Evolutionary conservation across 2,329 filamentous ascomycete genomes (phyloP).

Genomic region (Pyrenochaeta sp.): DNA sequence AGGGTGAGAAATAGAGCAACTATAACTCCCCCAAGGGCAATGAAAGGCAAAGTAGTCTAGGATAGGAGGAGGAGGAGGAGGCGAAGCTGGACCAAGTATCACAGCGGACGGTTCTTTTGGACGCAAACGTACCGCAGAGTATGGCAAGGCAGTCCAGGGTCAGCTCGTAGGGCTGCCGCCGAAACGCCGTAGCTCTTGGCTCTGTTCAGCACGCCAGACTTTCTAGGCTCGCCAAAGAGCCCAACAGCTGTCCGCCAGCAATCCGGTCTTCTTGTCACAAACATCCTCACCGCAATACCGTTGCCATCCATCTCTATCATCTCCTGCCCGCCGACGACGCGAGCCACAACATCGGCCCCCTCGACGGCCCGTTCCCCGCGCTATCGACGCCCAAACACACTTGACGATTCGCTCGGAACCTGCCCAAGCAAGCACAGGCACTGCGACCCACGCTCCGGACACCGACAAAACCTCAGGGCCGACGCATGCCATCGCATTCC

Average conservation of each 20-base stretch:
- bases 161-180: conserved; percentile 9
- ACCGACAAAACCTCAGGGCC: conserved; percentile 3
- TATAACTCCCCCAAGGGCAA: no score
- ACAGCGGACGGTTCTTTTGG: conserved; percentile 4
- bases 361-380: conserved; percentile 23
- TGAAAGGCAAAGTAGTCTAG: no score
- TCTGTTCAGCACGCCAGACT: conserved; percentile 7
- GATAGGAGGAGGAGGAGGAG: neutral
- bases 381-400: conserved; percentile 18
- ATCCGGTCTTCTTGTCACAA: neutral
- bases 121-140: neutral
- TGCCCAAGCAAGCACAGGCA: conserved; percentile 23
- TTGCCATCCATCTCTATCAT: neutral
- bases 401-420: conserved; percentile 23
- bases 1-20: no score
- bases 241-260: conserved; percentile 1
- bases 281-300: neutral
- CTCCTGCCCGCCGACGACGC: neutral
- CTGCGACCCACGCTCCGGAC: conserved; percentile 2
- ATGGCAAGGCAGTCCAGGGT: conserved; percentile 3
- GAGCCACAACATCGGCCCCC: conserved; percentile 3
- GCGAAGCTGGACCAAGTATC: neutral
- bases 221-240: conserved; percentile 9
- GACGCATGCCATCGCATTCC: conserved; percentile 24
- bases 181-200: conserved; percentile 1